Evolutionary conservation across 306 rosid species (phyloP).

Genomic region (Quercus rubra): DNA sequence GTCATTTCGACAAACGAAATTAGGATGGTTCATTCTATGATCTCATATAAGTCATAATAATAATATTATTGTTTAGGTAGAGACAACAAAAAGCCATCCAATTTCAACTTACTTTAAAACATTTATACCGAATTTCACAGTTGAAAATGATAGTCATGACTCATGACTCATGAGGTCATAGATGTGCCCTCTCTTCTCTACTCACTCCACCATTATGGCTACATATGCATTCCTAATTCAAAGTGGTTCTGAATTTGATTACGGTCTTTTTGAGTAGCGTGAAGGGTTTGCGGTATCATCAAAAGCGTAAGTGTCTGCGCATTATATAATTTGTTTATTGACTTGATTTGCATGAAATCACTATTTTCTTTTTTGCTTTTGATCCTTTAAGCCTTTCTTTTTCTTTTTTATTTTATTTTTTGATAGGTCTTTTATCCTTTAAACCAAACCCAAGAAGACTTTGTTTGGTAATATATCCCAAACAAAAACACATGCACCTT

Average conservation of each 20-base stretch:
- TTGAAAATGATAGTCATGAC: not conserved
- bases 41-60: too few relatives aligned
- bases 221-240: conserved; percentile 4
- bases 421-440: not conserved
- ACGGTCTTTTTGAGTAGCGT: conserved; percentile 11
- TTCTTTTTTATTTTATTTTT: not conserved
- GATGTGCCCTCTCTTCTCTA: not conserved
- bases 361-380: not conserved
- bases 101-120: not conserved
- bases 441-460: not conserved
- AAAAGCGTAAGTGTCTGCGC: not conserved
- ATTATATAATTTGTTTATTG: conserved; percentile 21
- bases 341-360: conserved; percentile 37
- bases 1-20: too few relatives aligned
- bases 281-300: not conserved
- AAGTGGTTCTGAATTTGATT: not conserved
- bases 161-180: not conserved
- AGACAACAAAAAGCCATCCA: not conserved
- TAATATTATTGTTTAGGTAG: too few relatives aligned
- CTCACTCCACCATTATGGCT: conserved; percentile 2
- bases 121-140: not conserved
- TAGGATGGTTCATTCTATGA: too few relatives aligned
- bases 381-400: not conserved
- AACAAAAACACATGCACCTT: not conserved
- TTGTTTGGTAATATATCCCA: not conserved